Percentiles rank a stretch among this genome's conserved stretches.
These are phyloP conservation scores for Coemansia sp. DNA, from an alignment of 192 early-diverging fungal genomes.

Conservation along the genomic window DNA sequence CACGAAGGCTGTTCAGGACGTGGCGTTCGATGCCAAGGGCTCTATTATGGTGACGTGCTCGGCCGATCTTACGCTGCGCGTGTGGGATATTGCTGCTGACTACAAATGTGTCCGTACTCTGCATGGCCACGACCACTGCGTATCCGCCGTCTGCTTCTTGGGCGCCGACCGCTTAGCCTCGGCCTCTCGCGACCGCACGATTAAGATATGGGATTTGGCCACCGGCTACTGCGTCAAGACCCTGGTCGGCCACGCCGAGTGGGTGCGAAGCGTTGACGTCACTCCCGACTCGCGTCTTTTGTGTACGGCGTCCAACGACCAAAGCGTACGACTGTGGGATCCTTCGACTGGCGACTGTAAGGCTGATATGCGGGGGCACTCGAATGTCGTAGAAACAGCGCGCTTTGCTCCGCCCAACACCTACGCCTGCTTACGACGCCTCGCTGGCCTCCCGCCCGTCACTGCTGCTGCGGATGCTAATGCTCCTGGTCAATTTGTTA, in stretches of 20 bases:
- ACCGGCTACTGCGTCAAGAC: conserved; percentile 82
- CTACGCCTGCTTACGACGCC: conserved; percentile 67
- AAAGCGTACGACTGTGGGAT: conserved; percentile 89
- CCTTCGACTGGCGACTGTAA: conserved; percentile 70
- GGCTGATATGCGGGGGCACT: conserved; percentile 85
- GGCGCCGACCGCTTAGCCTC: conserved; percentile 81
- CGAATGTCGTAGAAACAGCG: conserved; percentile 93
- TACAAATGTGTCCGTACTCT: conserved; percentile 84
- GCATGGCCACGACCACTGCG: conserved; percentile 91
- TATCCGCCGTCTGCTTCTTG: conserved; percentile 84
- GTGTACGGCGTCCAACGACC: conserved; percentile 83
- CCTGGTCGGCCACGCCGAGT: conserved; percentile 79
- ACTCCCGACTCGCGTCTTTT: conserved; percentile 73
- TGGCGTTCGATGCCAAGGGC: conserved; percentile 85
- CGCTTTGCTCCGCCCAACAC: conserved; percentile 77
- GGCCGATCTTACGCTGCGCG: conserved; percentile 86
- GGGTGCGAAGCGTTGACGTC: conserved; percentile 79
- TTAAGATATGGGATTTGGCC: conserved; percentile 88
- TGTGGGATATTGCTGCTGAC: conserved; percentile 89
- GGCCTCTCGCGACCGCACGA: conserved; percentile 88
- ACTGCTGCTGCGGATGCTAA: conserved; percentile 49
- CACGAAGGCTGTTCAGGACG: conserved; percentile 92
- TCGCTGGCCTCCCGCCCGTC: conserved; percentile 61
- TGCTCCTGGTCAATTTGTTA: conserved; percentile 68
- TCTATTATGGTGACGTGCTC: conserved; percentile 87